Evolutionary conservation across 768 basidiomycete genomes (phyloP).

Genomic region (Tricholoma flavovirens): DNA sequence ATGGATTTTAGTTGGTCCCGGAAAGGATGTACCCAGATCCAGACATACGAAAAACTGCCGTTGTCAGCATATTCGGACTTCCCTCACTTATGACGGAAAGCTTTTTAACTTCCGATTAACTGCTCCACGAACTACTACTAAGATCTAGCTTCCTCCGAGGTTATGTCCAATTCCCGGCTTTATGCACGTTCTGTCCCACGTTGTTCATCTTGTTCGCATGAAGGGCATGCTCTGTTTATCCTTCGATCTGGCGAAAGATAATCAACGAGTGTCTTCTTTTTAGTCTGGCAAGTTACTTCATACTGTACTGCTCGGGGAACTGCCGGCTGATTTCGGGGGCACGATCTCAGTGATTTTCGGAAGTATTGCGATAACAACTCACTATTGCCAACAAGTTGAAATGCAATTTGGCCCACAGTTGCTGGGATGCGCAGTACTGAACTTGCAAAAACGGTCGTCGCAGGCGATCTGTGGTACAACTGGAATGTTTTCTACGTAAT

Average conservation of each 20-base stretch:
- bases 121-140: neutral
- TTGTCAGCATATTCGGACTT: neutral
- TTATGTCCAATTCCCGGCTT: constrained; percentile 2
- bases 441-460: constrained; percentile 61
- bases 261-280: constrained; percentile 11
- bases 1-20: neutral
- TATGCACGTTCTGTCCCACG: constrained; percentile 5
- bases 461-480: constrained; percentile 50
- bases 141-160: neutral
- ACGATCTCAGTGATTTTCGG: constrained; percentile 14
- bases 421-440: constrained; percentile 57
- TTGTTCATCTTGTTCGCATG: constrained; percentile 18
- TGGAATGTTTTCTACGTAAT: constrained; percentile 1
- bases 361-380: constrained; percentile 23
- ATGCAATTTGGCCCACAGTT: constrained; percentile 57
- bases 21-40: neutral
- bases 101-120: neutral
- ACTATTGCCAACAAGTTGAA: constrained; percentile 76
- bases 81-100: neutral
- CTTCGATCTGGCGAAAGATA: constrained; percentile 22
- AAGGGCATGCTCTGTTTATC: constrained; percentile 23
- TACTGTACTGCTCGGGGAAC: constrained; percentile 67
- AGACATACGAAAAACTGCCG: neutral
- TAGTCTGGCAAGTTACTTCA: constrained; percentile 21
- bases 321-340: constrained; percentile 43